These are phyloP conservation scores for Cryptococcus maquisensis DNA, from an alignment of 1,284 basidiomycete genomes.

Conservation along the genomic window DNA sequence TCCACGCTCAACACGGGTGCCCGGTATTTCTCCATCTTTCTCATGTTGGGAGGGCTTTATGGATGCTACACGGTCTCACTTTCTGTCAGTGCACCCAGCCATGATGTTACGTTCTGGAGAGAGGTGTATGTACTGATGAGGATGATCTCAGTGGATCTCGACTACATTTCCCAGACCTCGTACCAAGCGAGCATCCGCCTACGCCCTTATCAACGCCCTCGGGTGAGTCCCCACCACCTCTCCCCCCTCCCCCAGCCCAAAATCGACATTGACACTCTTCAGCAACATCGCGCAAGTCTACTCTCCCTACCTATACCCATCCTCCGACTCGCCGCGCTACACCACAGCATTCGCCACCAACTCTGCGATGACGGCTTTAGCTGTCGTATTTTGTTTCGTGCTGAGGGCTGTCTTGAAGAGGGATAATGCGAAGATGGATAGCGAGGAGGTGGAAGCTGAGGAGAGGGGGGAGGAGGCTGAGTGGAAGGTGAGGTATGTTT, in stretches of 20 bases:
- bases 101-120: not conserved
- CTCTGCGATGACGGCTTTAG: slow-evolving; percentile 22
- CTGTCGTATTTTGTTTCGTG: slow-evolving; percentile 23
- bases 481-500: not conserved
- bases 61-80: slow-evolving; percentile 32
- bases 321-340: slow-evolving; percentile 25
- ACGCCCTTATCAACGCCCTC: slow-evolving; percentile 36
- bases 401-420: slow-evolving; percentile 25
- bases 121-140: not conserved
- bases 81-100: slow-evolving; percentile 5
- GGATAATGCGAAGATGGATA: slow-evolving; percentile 29
- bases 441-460: not conserved
- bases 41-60: slow-evolving; percentile 32
- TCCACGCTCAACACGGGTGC: slow-evolving; percentile 25
- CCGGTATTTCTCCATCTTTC: slow-evolving; percentile 38
- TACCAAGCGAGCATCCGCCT: slow-evolving; percentile 36
- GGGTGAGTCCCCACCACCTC: slow-evolving; percentile 17
- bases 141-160: slow-evolving; percentile 24
- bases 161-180: slow-evolving; percentile 35
- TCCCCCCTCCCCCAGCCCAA: not conserved
- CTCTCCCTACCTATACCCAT: slow-evolving; percentile 36
- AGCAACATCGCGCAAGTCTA: slow-evolving; percentile 32
- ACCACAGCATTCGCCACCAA: slow-evolving; percentile 31
- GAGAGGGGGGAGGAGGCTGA: not conserved
- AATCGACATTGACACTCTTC: not conserved